A percentile compares a stretch with the other conserved stretches of the same genome.
phyloP scores from a whole-genome alignment of 805 yeast species.

The Wickerhamiella kurtzmanii region DNA sequence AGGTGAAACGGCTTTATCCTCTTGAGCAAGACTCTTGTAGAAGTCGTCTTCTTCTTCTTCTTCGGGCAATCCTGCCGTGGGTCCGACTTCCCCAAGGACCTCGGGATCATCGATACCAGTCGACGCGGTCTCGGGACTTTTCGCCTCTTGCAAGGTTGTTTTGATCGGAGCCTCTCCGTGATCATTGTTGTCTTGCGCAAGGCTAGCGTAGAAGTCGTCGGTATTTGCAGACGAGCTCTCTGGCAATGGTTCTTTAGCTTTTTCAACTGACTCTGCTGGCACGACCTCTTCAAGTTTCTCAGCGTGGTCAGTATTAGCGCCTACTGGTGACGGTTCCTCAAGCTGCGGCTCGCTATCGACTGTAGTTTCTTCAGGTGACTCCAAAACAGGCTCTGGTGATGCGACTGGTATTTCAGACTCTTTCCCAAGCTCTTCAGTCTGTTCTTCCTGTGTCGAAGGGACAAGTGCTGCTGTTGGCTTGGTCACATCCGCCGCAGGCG shows the following conservation, averaged over 20 bases:
- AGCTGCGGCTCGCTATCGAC: slow-evolving; percentile 3
- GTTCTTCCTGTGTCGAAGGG: too few species aligned
- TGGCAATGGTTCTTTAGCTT: slow-evolving; percentile 2
- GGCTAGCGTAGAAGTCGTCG: not conserved
- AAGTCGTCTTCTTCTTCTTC: slow-evolving; percentile 3
- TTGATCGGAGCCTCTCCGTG: not conserved
- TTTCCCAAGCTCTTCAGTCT: too few species aligned
- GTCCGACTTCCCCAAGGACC: not conserved
- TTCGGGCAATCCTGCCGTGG: not conserved
- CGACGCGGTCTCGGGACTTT: not conserved
- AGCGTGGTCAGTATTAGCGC: slow-evolving; percentile 2
- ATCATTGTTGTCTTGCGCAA: not conserved
- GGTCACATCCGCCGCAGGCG: too few species aligned
- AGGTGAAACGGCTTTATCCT: too few species aligned
- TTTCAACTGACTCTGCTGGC: not conserved
- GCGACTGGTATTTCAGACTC: too few species aligned
- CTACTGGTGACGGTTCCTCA: slow-evolving; percentile 1
- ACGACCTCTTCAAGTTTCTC: slow-evolving; percentile 2
- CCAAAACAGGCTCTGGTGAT: not conserved
- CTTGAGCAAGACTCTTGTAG: slow-evolving; percentile 1
- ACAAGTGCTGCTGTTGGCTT: too few species aligned
- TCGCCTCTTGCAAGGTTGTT: not conserved
- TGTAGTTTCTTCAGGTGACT: not conserved
- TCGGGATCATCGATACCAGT: not conserved
- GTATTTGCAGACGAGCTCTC: slow-evolving; percentile 1